These are phyloP conservation scores for Austroboletus novae-zelandiae DNA, from an alignment of 1,284 basidiomycete genomes.

Conservation along the genomic window DNA sequence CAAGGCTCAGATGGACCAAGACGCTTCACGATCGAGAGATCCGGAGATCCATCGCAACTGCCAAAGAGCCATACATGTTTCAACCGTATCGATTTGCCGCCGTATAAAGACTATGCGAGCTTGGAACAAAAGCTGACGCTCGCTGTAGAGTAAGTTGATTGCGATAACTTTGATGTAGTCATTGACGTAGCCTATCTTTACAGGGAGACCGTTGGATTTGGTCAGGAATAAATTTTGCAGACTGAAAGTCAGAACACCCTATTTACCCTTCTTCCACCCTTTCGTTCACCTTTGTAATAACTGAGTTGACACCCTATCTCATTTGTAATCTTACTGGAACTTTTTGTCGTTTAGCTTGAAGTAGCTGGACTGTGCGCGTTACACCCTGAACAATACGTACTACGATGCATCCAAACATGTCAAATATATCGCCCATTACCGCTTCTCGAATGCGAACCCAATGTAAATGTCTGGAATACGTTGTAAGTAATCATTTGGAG, in stretches of 20 bases:
- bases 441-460: conserved; percentile 80
- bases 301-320: conserved; percentile 22
- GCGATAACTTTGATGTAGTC: conserved; percentile 1
- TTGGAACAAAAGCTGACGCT: conserved; percentile 82
- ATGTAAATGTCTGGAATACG: conserved; percentile 70
- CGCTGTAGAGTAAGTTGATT: conserved; percentile 68
- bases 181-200: conserved; percentile 10
- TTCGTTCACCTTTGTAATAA: conserved; percentile 2
- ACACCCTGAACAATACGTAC: conserved; percentile 3
- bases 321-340: conserved; percentile 29
- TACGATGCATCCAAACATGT: conserved; percentile 3
- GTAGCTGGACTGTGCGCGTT: neutral
- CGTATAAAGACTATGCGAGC: conserved; percentile 81
- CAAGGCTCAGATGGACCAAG: conserved; percentile 92
- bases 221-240: conserved; percentile 49
- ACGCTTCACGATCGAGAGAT: conserved; percentile 89
- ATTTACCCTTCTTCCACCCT: conserved; percentile 14
- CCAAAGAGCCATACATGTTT: conserved; percentile 88
- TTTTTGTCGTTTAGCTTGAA: conserved; percentile 11
- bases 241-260: conserved; percentile 1
- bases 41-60: conserved; percentile 80
- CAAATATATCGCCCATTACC: conserved; percentile 29
- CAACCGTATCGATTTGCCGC: conserved; percentile 83
- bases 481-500: conserved; percentile 1
- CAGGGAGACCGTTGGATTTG: conserved; percentile 72